Evolutionary conservation across 225 moss, liverwort and hornwort genomes (phyloP).

Genomic region (Bryoerythrophyllum caledonicum): DNA sequence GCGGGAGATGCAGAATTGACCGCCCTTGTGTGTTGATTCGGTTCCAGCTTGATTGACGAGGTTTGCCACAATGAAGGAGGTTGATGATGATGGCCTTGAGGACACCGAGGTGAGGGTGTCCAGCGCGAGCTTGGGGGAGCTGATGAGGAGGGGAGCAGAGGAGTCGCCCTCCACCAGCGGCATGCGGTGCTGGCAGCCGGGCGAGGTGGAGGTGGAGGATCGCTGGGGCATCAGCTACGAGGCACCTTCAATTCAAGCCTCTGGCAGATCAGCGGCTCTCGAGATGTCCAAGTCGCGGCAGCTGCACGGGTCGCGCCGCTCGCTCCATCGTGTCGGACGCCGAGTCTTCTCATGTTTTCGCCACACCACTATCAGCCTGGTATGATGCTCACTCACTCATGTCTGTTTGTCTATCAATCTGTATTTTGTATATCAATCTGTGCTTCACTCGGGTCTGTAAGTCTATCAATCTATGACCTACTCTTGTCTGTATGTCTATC

Average conservation of each 20-base stretch:
- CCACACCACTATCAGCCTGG: slow-evolving; percentile 43
- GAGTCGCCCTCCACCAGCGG: slow-evolving; percentile 7
- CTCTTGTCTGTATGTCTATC: too few species aligned
- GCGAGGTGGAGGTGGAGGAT: slow-evolving; percentile 54
- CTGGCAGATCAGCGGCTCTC: slow-evolving; percentile 4
- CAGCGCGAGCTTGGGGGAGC: slow-evolving; percentile 16
- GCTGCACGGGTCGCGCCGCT: slow-evolving; percentile 18
- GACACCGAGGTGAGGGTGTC: slow-evolving; percentile 6
- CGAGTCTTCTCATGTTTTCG: slow-evolving; percentile 43
- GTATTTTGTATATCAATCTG: too few species aligned
- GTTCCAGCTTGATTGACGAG: too few species aligned
- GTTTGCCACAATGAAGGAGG: slow-evolving; percentile 1
- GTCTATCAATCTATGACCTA: too few species aligned
- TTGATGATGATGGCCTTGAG: not conserved
- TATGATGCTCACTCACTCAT: not conserved
- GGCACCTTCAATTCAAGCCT: not conserved
- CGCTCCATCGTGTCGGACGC: slow-evolving; percentile 29
- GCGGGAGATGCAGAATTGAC: too few species aligned
- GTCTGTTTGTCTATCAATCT: too few species aligned
- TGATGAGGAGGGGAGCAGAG: slow-evolving; percentile 16
- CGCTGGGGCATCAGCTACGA: slow-evolving; percentile 48
- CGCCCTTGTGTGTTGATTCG: too few species aligned
- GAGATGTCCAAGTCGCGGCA: slow-evolving; percentile 31
- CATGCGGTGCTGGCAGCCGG: slow-evolving; percentile 40
- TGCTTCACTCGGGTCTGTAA: too few species aligned